Percentiles rank a stretch among this genome's conserved stretches.
Evolutionary conservation across 371 early-diverging fungal species (phyloP).

Genomic region (Apophysomyces elegans): DNA sequence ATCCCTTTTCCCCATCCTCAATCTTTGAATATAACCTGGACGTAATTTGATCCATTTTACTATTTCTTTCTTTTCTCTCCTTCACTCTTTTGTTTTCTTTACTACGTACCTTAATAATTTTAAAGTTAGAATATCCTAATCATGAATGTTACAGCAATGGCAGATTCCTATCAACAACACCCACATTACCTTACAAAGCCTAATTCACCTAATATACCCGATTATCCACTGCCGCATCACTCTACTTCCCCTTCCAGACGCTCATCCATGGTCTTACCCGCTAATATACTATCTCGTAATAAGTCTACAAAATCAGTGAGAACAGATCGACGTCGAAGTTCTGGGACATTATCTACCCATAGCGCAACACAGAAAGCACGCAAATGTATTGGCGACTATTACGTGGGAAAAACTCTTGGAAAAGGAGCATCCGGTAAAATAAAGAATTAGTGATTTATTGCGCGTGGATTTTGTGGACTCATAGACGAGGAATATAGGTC

Average conservation of each 20-base stretch:
- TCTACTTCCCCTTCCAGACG: conserved; percentile 28
- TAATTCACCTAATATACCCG: conserved; percentile 22
- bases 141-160: conserved; percentile 11
- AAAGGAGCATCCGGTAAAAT: conserved; percentile 57
- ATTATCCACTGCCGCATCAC: conserved; percentile 22
- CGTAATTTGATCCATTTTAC: conserved; percentile 13
- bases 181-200: conserved; percentile 19
- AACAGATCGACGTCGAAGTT: conserved; percentile 47
- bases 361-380: conserved; percentile 41
- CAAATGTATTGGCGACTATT: conserved; percentile 54
- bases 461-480: not conserved
- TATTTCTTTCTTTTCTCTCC: conserved; percentile 14
- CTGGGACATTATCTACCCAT: conserved; percentile 43
- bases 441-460: no score
- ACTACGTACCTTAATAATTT: conserved; percentile 17
- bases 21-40: conserved; percentile 7
- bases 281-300: conserved; percentile 24
- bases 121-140: conserved; percentile 13
- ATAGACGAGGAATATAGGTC: conserved; percentile 25
- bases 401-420: conserved; percentile 54
- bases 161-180: conserved; percentile 11
- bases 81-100: conserved; percentile 18
- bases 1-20: conserved; percentile 10
- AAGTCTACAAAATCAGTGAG: conserved; percentile 34
- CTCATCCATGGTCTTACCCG: conserved; percentile 33